These are phyloP conservation scores for Gnomoniopsis smithogilvyi DNA, from an alignment of 2,329 filamentous ascomycete species.

Conservation along the genomic window DNA sequence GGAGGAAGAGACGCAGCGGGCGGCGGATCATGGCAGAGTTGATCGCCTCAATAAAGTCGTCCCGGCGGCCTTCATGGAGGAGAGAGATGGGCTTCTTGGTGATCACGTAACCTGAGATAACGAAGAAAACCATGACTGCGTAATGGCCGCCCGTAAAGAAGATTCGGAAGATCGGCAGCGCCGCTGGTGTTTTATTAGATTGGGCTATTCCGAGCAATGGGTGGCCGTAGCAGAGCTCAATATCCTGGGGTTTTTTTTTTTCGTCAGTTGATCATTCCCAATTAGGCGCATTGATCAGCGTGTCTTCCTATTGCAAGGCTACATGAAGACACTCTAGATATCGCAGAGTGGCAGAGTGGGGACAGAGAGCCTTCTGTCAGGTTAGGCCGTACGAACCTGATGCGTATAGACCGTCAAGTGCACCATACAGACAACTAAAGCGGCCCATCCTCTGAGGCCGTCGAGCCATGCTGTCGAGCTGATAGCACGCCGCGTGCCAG, in stretches of 20 bases:
- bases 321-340: too few relatives aligned
- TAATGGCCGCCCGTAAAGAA: slow-evolving; percentile 9
- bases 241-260: not conserved
- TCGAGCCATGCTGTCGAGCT: slow-evolving; percentile 8
- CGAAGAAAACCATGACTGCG: slow-evolving; percentile 11
- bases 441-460: slow-evolving; percentile 15
- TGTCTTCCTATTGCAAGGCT: too few relatives aligned
- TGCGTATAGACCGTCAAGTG: slow-evolving; percentile 10
- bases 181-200: slow-evolving; percentile 1
- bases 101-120: slow-evolving; percentile 23
- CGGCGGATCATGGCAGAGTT: slow-evolving; percentile 10
- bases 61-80: slow-evolving; percentile 8
- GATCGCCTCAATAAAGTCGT: slow-evolving; percentile 3
- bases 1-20: slow-evolving; percentile 4
- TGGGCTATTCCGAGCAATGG: not conserved
- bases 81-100: slow-evolving; percentile 2
- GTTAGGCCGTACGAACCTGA: not conserved
- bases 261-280: too few relatives aligned
- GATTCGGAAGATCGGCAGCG: slow-evolving; percentile 1
- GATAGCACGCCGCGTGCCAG: not conserved
- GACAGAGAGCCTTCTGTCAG: too few relatives aligned
- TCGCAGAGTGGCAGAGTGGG: too few relatives aligned
- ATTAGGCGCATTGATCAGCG: too few relatives aligned
- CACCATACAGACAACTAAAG: slow-evolving; percentile 7
- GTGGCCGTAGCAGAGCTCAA: slow-evolving; percentile 10